Evolutionary conservation across 75 land plant species (phyloP).

Genomic region (Adiantum capillusveneris): DNA sequence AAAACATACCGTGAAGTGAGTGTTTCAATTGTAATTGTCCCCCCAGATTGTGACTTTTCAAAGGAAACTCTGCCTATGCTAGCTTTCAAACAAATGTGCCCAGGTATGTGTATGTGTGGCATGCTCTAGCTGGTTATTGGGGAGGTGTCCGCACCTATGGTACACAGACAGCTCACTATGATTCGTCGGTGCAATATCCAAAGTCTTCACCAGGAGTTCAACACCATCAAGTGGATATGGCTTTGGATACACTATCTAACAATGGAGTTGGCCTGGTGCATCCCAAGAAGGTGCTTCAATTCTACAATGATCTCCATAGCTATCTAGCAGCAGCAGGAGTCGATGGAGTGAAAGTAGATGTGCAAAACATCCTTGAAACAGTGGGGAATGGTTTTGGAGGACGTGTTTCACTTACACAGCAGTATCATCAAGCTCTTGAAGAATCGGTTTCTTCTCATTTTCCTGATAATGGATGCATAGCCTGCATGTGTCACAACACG

Average conservation of each 20-base stretch:
- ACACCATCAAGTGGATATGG: conserved; percentile 47
- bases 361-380: conserved; percentile 83
- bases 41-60: too few species aligned
- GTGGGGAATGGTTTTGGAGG: conserved; percentile 87
- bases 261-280: conserved; percentile 81
- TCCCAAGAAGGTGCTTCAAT: conserved; percentile 59
- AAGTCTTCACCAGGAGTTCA: conserved; percentile 60
- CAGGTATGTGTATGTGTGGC: conserved; percentile 96
- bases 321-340: conserved; percentile 79
- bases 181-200: conserved; percentile 56
- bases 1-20: too few species aligned
- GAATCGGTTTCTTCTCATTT: conserved; percentile 74
- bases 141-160: conserved; percentile 71
- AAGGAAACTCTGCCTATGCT: conserved; percentile 14
- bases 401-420: conserved; percentile 58
- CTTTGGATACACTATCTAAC: conserved; percentile 40
- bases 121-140: conserved; percentile 93
- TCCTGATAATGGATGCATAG: conserved; percentile 79
- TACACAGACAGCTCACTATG: conserved; percentile 53
- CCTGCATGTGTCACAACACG: conserved; percentile 96
- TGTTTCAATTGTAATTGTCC: too few species aligned
- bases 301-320: conserved; percentile 80
- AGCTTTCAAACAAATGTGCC: background rate
- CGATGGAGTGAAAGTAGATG: conserved; percentile 95
- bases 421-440: conserved; percentile 74